Conservation (phyloP, 768 basidiomycete species). For the Russula sp. region DNA sequence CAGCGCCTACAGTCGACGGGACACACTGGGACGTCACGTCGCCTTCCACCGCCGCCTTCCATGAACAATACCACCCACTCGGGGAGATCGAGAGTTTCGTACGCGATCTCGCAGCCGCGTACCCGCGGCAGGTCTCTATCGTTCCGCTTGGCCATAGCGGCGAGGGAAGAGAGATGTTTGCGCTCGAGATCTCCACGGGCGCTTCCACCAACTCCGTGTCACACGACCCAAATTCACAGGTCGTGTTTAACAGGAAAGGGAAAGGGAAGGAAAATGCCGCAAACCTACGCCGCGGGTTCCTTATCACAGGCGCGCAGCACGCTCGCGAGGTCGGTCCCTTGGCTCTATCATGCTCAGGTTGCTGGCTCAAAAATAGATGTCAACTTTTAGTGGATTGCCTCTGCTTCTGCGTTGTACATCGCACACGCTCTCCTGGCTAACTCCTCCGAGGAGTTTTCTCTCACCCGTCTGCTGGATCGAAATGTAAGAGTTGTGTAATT, state of each 20-base stretch:
- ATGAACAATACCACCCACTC: slow-evolving; percentile 47
- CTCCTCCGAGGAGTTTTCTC: slow-evolving; percentile 38
- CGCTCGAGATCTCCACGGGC: slow-evolving; percentile 38
- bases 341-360: neutral
- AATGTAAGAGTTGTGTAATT: slow-evolving; percentile 32
- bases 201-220: slow-evolving; percentile 5
- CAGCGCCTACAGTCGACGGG: neutral
- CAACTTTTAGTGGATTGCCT: slow-evolving; percentile 63
- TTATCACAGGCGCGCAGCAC: slow-evolving; percentile 68
- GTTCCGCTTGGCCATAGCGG: slow-evolving; percentile 47
- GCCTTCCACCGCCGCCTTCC: slow-evolving; percentile 31
- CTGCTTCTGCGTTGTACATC: slow-evolving; percentile 63
- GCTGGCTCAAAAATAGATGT: neutral
- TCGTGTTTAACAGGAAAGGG: slow-evolving; percentile 12
- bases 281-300: slow-evolving; percentile 44
- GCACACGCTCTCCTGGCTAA: slow-evolving; percentile 60
- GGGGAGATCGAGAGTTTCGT: slow-evolving; percentile 48
- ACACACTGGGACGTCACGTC: slow-evolving; percentile 24
- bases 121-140: slow-evolving; percentile 43
- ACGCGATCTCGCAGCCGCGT: slow-evolving; percentile 35
- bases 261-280: slow-evolving; percentile 14
- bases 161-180: slow-evolving; percentile 53
- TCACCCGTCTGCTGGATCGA: slow-evolving; percentile 42
- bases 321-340: slow-evolving; percentile 57
- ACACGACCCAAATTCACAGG: slow-evolving; percentile 14